These are phyloP conservation scores for Aspergillus unguis DNA, from an alignment of 2,329 filamentous ascomycete genomes.

Conservation along the genomic window DNA sequence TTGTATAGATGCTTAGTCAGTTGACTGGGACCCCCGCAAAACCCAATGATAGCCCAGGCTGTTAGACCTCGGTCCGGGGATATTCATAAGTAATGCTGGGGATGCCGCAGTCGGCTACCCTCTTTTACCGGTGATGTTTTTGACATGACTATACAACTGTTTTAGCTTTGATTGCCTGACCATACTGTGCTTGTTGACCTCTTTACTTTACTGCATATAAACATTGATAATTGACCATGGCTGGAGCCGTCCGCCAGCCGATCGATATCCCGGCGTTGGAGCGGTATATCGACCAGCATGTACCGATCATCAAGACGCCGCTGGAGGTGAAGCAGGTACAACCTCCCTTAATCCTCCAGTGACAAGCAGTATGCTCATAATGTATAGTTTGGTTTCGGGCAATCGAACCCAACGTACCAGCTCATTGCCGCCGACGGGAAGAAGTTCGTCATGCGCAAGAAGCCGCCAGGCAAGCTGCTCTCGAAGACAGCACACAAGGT, in stretches of 20 bases:
- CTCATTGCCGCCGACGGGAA: constrained; percentile 67
- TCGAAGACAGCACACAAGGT: constrained; percentile 95
- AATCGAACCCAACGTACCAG: constrained; percentile 96
- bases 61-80: constrained; percentile 12
- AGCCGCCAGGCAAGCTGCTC: constrained; percentile 89
- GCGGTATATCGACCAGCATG: constrained; percentile 70
- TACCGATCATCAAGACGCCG: constrained; percentile 79
- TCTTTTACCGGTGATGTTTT: constrained; percentile 3
- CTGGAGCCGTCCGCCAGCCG: constrained; percentile 81
- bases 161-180: neutral
- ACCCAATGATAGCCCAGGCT: neutral
- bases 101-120: neutral
- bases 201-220: neutral
- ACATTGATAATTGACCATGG: constrained; percentile 53
- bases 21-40: constrained; percentile 7
- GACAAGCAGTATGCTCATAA: neutral
- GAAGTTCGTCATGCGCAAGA: constrained; percentile 91
- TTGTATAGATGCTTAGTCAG: neutral
- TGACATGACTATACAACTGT: neutral
- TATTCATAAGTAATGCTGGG: neutral
- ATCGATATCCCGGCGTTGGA: constrained; percentile 80
- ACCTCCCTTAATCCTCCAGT: neutral
- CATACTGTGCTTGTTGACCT: neutral
- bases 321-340: constrained; percentile 83
- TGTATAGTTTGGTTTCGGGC: constrained; percentile 85